Conservation (phyloP, 345 rosid species). For the Hypericum androsaemum region DNA sequence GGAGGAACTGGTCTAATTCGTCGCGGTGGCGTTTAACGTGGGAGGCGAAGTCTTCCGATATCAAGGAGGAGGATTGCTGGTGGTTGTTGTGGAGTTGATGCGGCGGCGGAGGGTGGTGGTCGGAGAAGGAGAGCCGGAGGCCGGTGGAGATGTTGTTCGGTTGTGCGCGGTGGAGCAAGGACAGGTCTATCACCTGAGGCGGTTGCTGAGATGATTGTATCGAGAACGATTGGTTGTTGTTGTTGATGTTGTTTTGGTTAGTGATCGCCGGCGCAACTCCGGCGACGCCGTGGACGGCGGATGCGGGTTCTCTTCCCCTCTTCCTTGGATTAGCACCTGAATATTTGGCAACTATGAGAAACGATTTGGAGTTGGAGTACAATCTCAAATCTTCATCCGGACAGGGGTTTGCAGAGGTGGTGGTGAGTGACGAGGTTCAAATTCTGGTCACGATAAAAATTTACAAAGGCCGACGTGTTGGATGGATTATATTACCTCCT, state of each 20-base stretch:
- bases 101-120: slow-evolving; percentile 29
- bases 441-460: too few species aligned
- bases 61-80: slow-evolving; percentile 20
- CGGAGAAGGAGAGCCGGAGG: slow-evolving; percentile 56
- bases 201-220: slow-evolving; percentile 33
- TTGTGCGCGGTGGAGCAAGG: slow-evolving; percentile 39
- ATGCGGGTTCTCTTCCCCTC: slow-evolving; percentile 46
- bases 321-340: slow-evolving; percentile 35
- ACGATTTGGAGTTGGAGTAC: not conserved
- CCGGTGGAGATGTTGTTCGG: slow-evolving; percentile 75
- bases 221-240: slow-evolving; percentile 21
- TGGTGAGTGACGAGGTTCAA: too few species aligned
- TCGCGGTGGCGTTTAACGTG: slow-evolving; percentile 64
- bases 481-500: too few species aligned
- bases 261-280: not conserved
- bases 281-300: not conserved
- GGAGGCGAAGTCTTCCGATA: slow-evolving; percentile 43
- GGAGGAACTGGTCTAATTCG: slow-evolving; percentile 70
- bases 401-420: too few species aligned
- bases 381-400: too few species aligned
- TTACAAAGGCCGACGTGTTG: too few species aligned
- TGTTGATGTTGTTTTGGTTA: slow-evolving; percentile 3
- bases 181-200: slow-evolving; percentile 42
- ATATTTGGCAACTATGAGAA: slow-evolving; percentile 6
- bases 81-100: slow-evolving; percentile 7